A percentile compares a stretch with the other conserved stretches of the same genome.
phyloP scores from a whole-genome alignment of 441 rosid species.

The Syzygium malaccense region DNA sequence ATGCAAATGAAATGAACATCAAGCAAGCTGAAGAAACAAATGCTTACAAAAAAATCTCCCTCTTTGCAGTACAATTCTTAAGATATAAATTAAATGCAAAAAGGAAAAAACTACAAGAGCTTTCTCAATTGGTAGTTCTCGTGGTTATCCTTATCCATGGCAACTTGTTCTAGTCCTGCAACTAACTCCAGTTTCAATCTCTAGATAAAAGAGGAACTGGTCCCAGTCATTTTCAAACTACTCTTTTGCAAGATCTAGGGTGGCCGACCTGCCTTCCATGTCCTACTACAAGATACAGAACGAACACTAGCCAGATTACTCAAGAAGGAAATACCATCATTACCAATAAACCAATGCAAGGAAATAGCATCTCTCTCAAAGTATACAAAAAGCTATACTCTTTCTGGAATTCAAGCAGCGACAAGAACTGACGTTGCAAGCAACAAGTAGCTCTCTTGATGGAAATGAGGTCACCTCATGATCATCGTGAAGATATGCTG shows the following conservation, averaged over 20 bases:
- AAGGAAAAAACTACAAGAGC: neutral
- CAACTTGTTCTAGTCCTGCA: neutral
- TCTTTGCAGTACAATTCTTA: neutral
- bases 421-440: neutral
- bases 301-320: neutral
- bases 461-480: constrained; percentile 38
- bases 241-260: neutral
- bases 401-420: neutral
- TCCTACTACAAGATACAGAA: neutral
- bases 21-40: neutral
- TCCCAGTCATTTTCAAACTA: neutral
- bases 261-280: neutral
- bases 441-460: neutral
- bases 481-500: constrained; percentile 39
- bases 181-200: neutral
- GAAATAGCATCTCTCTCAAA: neutral
- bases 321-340: neutral
- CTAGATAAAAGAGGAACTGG: neutral
- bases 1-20: neutral
- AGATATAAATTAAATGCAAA: neutral
- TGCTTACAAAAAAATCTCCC: neutral
- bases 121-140: neutral
- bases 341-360: neutral
- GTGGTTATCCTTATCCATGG: neutral
- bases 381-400: neutral